Evolutionary conservation across 495 filamentous ascomycete species (phyloP), one percentile per base, ranked within the genome.

Genomic region (Peziza echinospora): DNA sequence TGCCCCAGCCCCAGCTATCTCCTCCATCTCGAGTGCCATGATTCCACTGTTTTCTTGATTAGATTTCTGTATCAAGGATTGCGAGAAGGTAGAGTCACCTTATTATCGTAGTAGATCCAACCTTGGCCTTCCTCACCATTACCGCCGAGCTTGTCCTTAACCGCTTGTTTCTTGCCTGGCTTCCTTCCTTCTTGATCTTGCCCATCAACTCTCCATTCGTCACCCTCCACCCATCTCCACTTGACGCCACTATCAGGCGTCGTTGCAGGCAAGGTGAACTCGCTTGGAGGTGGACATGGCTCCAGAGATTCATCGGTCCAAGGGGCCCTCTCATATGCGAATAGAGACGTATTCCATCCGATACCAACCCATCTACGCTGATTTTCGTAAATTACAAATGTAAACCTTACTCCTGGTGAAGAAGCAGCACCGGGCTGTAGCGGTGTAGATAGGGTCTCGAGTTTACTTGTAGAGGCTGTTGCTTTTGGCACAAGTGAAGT

Each of bases 101-200:
- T 94, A 62, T 86, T 96, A 60, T 99, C 89, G 63, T 93, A 94
- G 63, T 89, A 99, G 40, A 92, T 80, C 89, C 89, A 99, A 2
- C 89, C 89, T 46, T 75, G 73, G 3, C 72, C 76, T 23, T 74
- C 77, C 13, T 74, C 65, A 5, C 63, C 57, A 13, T 46, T 59
- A 47, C 28, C 53, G 50, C 61, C 58, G 49, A 47, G 39, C 30
- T 53, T 60, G 50, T 62, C 60, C 49, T 65, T 64, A 44, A 58
- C 37, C 51, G 62, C 53, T 60, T 70, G 49, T 55, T 28, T 24
- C 62, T 61, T 0, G 56, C 47, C 40, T 56, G 63, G 19, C 50
- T 59, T 42, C 43, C 63, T 40, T 51, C 69, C 62, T 49, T 67
- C 53, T 61, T 68, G 66, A 45, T 71, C 63, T 41, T 78, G 76